Base-by-base conservation (phyloP, 345 rosid species). In the Eucalyptus polyanthemos region DNA sequence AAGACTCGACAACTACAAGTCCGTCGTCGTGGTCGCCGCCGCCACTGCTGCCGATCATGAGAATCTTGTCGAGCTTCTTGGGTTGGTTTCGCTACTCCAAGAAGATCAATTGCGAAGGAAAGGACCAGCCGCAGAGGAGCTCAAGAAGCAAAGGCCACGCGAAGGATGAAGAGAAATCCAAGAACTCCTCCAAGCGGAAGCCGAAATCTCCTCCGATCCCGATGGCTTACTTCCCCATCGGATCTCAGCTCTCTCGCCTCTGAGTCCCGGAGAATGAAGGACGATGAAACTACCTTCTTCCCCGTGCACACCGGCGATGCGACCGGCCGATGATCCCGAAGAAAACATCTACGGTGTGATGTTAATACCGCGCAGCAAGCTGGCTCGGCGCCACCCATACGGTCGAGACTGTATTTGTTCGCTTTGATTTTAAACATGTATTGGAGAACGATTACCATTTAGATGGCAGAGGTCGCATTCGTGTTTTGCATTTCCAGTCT, bases 221-320 rank as follows among this genome's bases (percentile, higher is more conserved):
- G 6, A 44, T 81, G 69, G 11, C 87, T 42, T 88, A 88, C 76
- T 91, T 91, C 87, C 92, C 92, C 76, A 50, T 89, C 21, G 89
- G 89, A 42, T 88, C 89, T 44, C 49, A 51, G 37, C 87, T 81
- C 50, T 88, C 89, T 45, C 90, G 65, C 1, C 65, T 83, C 25
- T 60, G 49, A 47, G 88, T 54, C 47, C 19, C 72, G 47, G 27
- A 37, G 27, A 37, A 21, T 40, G 47, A 72, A 6, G 49, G 81
- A 72, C 40, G 50, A 22, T n/a, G 21, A 13, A 13, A 37, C 13
- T 13, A 21, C 7, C 27, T 0, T 53, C 21, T 1, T 37, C 42
- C 4, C 80, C 14, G 11, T 2, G 34, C 81, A 5, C 12, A 42
- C 44, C 24, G 0, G 24, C 2, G 44, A 34, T 34, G 34, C 14